phyloP scores from a whole-genome alignment of 2,329 filamentous ascomycete species.

The Fusarium veterinarium region DNA sequence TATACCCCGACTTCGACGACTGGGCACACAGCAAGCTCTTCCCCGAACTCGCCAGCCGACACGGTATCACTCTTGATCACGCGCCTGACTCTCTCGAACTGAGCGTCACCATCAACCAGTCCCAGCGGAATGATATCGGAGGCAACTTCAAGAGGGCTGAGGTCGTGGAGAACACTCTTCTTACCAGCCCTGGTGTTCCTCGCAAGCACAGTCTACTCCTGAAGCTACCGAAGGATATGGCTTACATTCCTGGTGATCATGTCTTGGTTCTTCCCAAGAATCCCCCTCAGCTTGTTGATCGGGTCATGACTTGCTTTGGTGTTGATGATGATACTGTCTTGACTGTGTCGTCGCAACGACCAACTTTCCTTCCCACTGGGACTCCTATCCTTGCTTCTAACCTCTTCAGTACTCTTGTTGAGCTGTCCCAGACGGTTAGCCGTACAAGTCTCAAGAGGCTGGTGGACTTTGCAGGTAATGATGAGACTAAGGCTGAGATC shows the following conservation, averaged over 20 bases:
- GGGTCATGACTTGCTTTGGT: slow-evolving; percentile 74
- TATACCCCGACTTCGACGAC: slow-evolving; percentile 73
- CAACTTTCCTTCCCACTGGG: slow-evolving; percentile 65
- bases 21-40: slow-evolving; percentile 71
- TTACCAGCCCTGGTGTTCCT: slow-evolving; percentile 20
- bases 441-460: slow-evolving; percentile 60
- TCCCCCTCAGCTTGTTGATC: slow-evolving; percentile 67
- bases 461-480: slow-evolving; percentile 54
- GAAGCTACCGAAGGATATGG: slow-evolving; percentile 71
- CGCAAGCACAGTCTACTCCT: slow-evolving; percentile 74
- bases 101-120: neutral
- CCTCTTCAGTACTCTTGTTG: slow-evolving; percentile 76
- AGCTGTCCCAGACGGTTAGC: slow-evolving; percentile 77
- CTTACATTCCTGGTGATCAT: slow-evolving; percentile 80
- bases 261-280: slow-evolving; percentile 79
- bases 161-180: slow-evolving; percentile 6
- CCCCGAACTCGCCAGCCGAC: slow-evolving; percentile 60
- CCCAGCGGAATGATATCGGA: neutral
- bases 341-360: slow-evolving; percentile 64
- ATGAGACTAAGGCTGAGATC: slow-evolving; percentile 61
- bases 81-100: slow-evolving; percentile 11
- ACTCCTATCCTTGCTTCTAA: slow-evolving; percentile 69
- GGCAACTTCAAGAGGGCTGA: slow-evolving; percentile 25
- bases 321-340: slow-evolving; percentile 76
- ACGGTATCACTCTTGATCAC: slow-evolving; percentile 28